Conservation (phyloP, 192 early-diverging fungal genomes). For the Neocallimastix lanati region DNA sequence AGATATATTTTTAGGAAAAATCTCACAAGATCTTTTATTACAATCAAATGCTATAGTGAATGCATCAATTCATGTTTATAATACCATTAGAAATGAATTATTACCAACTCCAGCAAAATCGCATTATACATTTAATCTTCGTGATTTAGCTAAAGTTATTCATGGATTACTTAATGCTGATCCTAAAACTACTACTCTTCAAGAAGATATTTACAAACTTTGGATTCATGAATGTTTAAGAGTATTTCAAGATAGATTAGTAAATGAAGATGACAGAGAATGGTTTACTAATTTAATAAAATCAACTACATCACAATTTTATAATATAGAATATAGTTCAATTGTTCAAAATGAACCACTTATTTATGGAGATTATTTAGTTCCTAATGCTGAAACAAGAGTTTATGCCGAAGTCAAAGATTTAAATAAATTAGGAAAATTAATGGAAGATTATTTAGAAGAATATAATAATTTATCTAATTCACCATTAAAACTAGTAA, state of each 20-base stretch:
- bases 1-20: conserved; percentile 29
- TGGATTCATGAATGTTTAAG: conserved; percentile 39
- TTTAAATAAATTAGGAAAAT: conserved; percentile 27
- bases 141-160: conserved; percentile 35
- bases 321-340: not conserved
- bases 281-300: conserved; percentile 25
- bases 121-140: conserved; percentile 40
- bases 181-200: conserved; percentile 11
- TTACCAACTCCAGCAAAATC: conserved; percentile 41
- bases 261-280: conserved; percentile 27
- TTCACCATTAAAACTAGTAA: conserved; percentile 30
- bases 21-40: conserved; percentile 18
- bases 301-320: not conserved
- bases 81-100: conserved; percentile 31
- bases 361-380: conserved; percentile 37
- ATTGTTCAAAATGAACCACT: conserved; percentile 16
- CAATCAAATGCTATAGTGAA: conserved; percentile 26
- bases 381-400: conserved; percentile 28
- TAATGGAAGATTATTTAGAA: conserved; percentile 41
- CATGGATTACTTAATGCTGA: conserved; percentile 26
- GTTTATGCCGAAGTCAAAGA: conserved; percentile 33
- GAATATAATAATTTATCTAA: conserved; percentile 41
- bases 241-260: conserved; percentile 35
- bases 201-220: conserved; percentile 22
- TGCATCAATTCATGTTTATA: conserved; percentile 32